Evolutionary conservation across 2,329 filamentous ascomycete species (phyloP).

Genomic region (Metarhizium robertsii): DNA sequence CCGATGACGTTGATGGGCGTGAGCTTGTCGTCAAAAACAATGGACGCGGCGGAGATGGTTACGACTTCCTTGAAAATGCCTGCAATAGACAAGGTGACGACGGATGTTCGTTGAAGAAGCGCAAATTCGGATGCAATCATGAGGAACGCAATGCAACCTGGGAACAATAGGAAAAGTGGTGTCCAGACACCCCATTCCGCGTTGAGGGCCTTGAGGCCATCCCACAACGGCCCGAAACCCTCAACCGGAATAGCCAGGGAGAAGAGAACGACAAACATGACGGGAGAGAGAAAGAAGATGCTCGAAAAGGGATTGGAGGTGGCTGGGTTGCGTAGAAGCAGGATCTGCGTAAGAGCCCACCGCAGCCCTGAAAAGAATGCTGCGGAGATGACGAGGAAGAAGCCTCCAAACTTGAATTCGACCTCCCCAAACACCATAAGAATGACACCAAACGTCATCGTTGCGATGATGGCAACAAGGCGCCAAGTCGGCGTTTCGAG

Average conservation of each 20-base stretch:
- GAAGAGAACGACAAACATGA: constrained; percentile 85
- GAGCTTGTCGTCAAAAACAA: constrained; percentile 82
- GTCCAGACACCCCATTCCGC: constrained; percentile 60
- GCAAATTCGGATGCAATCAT: constrained; percentile 98
- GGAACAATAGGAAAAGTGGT: constrained; percentile 73
- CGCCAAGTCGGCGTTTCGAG: constrained; percentile 82
- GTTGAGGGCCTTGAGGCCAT: constrained; percentile 55
- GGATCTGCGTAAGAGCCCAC: constrained; percentile 96
- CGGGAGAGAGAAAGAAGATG: constrained; percentile 93
- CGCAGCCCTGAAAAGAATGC: constrained; percentile 95
- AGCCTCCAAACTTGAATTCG: constrained; percentile 77
- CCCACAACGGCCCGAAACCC: constrained; percentile 58
- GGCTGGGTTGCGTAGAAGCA: constrained; percentile 85
- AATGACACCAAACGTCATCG: constrained; percentile 87
- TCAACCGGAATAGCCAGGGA: constrained; percentile 79
- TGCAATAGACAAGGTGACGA: constrained; percentile 91
- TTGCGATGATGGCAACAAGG: constrained; percentile 75
- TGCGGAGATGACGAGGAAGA: constrained; percentile 84
- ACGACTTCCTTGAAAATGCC: constrained; percentile 99
- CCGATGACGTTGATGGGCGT: constrained; percentile 83
- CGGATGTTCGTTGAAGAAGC: constrained; percentile 84
- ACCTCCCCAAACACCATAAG: constrained; percentile 98
- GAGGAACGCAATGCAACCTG: constrained; percentile 81
- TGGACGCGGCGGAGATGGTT: constrained; percentile 79
- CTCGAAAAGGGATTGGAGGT: constrained; percentile 95